Conservation (phyloP, 2,329 filamentous ascomycete species). For the Colletotrichum costaricense region DNA sequence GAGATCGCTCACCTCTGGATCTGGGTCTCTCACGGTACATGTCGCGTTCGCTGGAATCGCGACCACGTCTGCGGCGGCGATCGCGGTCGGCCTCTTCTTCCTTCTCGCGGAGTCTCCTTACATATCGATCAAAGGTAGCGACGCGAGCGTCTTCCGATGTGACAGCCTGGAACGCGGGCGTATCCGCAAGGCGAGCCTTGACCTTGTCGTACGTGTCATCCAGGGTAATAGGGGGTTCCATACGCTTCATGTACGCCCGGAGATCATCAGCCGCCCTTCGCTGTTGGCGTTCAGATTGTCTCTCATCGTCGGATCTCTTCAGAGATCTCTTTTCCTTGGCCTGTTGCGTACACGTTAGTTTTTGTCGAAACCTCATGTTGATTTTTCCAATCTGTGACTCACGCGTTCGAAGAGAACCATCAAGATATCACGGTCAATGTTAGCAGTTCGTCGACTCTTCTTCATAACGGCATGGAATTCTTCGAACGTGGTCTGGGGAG, state of each 20-base stretch:
- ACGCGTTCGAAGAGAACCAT: slow-evolving; percentile 86
- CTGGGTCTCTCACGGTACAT: slow-evolving; percentile 69
- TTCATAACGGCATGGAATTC: slow-evolving; percentile 87
- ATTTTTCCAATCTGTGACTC: slow-evolving; percentile 43
- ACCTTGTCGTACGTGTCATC: slow-evolving; percentile 92
- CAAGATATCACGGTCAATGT: slow-evolving; percentile 84
- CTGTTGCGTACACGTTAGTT: slow-evolving; percentile 48
- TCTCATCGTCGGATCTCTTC: slow-evolving; percentile 86
- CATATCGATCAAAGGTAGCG: slow-evolving; percentile 89
- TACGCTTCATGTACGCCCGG: slow-evolving; percentile 86
- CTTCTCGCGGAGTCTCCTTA: slow-evolving; percentile 90
- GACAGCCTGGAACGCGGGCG: slow-evolving; percentile 86
- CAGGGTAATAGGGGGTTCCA: slow-evolving; percentile 83
- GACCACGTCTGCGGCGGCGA: slow-evolving; percentile 68
- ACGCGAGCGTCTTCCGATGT: slow-evolving; percentile 85
- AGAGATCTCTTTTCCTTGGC: slow-evolving; percentile 84
- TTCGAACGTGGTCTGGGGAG: slow-evolving; percentile 85
- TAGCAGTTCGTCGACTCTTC: slow-evolving; percentile 88
- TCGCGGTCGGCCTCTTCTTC: slow-evolving; percentile 84
- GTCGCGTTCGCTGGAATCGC: slow-evolving; percentile 63
- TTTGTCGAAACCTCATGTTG: not conserved
- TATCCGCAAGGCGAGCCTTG: slow-evolving; percentile 80
- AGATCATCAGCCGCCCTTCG: slow-evolving; percentile 87
- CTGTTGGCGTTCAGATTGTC: slow-evolving; percentile 85
- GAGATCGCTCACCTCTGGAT: slow-evolving; percentile 71